A percentile compares a stretch with the other conserved stretches of the same genome.
Conservation (phyloP, 2,329 filamentous ascomycete genomes). For the Botryosphaeria dothidea region DNA sequence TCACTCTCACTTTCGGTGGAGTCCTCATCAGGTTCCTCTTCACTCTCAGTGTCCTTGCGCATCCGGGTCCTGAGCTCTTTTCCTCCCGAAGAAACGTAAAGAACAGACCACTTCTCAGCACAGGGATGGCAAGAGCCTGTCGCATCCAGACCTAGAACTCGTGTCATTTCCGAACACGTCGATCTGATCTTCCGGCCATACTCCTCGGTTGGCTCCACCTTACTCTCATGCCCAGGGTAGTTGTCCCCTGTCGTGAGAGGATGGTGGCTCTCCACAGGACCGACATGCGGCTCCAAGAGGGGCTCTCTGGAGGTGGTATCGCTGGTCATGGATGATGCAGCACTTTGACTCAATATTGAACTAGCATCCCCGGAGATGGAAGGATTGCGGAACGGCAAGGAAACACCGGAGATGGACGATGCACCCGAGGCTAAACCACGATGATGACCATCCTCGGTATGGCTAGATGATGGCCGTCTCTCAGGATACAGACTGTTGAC, state of each 20-base stretch:
- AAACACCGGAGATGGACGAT: conserved; percentile 50
- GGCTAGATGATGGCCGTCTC: conserved; percentile 62
- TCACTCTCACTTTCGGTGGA: conserved; percentile 52
- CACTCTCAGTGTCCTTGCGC: conserved; percentile 69
- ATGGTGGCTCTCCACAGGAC: conserved; percentile 21
- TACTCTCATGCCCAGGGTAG: conserved; percentile 40
- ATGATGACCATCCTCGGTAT: conserved; percentile 46
- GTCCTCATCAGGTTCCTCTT: conserved; percentile 63
- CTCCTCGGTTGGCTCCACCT: conserved; percentile 51
- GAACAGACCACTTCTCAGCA: conserved; percentile 77
- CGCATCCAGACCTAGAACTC: conserved; percentile 63
- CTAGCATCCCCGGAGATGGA: conserved; percentile 62
- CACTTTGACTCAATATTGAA: conserved; percentile 71
- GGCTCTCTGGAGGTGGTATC: conserved; percentile 69
- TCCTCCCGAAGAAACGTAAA: conserved; percentile 76
- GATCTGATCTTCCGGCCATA: conserved; percentile 58
- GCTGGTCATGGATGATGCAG: conserved; percentile 67
- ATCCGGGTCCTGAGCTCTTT: conserved; percentile 69
- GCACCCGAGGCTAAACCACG: conserved; percentile 48
- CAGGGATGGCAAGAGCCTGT: conserved; percentile 75
- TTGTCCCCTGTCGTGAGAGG: background rate
- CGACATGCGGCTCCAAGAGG: conserved; percentile 51
- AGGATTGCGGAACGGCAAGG: conserved; percentile 52
- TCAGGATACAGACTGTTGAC: conserved; percentile 84
- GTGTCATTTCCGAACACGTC: conserved; percentile 70